phyloP scores from a whole-genome alignment of 495 filamentous ascomycete genomes.

The Tuber umbilicatum region DNA sequence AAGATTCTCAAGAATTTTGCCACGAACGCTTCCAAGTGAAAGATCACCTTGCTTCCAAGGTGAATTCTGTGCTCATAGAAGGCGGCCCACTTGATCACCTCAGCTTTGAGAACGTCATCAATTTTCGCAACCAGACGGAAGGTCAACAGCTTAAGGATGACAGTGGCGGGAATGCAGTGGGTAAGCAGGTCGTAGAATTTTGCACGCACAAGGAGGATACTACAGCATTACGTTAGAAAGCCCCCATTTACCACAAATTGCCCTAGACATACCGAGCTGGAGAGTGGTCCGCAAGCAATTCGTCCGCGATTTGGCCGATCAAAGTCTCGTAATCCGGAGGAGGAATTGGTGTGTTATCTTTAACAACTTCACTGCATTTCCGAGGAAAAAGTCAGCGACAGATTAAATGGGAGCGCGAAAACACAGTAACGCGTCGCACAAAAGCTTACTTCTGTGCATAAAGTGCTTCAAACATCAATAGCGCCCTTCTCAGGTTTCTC shows the following conservation, averaged over 20 bases:
- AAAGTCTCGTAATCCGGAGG: slow-evolving; percentile 94
- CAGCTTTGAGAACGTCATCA: slow-evolving; percentile 79
- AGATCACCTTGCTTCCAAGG: slow-evolving; percentile 89
- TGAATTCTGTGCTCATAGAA: slow-evolving; percentile 94
- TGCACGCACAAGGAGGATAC: slow-evolving; percentile 73
- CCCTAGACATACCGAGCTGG: slow-evolving; percentile 52
- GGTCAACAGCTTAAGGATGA: slow-evolving; percentile 82
- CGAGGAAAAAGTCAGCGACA: slow-evolving; percentile 3
- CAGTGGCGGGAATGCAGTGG: slow-evolving; percentile 92
- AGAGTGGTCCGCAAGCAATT: slow-evolving; percentile 85
- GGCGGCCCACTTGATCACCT: slow-evolving; percentile 90
- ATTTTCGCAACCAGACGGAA: slow-evolving; percentile 83
- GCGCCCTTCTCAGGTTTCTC: slow-evolving; percentile 77
- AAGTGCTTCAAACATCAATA: slow-evolving; percentile 93
- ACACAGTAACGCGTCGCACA: not conserved
- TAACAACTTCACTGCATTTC: slow-evolving; percentile 70
- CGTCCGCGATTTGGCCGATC: slow-evolving; percentile 75
- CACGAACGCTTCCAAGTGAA: slow-evolving; percentile 96
- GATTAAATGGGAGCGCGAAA: slow-evolving; percentile 27
- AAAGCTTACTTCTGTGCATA: slow-evolving; percentile 83
- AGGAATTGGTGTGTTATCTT: slow-evolving; percentile 78
- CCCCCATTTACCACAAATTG: not conserved
- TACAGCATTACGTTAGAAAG: not conserved
- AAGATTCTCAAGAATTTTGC: slow-evolving; percentile 96
- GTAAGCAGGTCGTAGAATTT: slow-evolving; percentile 93